Base-by-base conservation (phyloP, 2,329 filamentous ascomycete species). In the Stagonosporopsis tanaceti region DNA sequence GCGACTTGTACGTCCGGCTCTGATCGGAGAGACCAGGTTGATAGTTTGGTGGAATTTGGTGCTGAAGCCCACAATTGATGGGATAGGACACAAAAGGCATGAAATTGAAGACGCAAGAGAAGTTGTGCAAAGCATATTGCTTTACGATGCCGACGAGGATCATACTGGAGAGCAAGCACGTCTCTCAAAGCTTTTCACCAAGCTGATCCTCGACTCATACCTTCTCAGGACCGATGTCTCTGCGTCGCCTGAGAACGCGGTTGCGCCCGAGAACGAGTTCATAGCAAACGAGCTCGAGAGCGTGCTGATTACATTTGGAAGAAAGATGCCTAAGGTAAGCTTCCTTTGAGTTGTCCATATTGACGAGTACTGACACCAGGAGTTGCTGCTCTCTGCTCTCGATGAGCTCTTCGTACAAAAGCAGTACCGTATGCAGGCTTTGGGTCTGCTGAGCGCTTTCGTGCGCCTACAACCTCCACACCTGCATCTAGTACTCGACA, bases 391-490 rank as follows among this genome's bases (percentile, higher is more conserved):
- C 69, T 79, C 79, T 12, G 82, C 84, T 1, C 76, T 94, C 22
- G 85, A 93, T 68, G 80, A 81, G 41, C 87, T 88, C 60, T 84
- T 95, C 58, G 79, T 89, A 25, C 85, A 86, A 60, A 86, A 82
- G 60, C 82, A 86, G 20, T 84, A 86, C 58, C 87, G 91, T 20
- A 82, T 87, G 52, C 84, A 86, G 59, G 83, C 86, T 8, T 76
- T 93, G 28, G 84, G 84, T 17, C 81, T 95, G 11, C 79, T 95
- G 15, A 88, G 87, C 69, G 85, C 89, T 41, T 93, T 92, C 63
- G 84, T 95, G 35, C 85, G 89, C 61, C 85, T 87, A 57, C 89
- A 92, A 63, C 89, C 91, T n/a, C 91, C 91, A 4, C 91, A 93
- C 76, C 81, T 95, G 1, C 86, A 95, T 69, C 82, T 88, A 39